phyloP scores from a whole-genome alignment of 2,329 filamentous ascomycete species.

The Nemania bipapillata region DNA sequence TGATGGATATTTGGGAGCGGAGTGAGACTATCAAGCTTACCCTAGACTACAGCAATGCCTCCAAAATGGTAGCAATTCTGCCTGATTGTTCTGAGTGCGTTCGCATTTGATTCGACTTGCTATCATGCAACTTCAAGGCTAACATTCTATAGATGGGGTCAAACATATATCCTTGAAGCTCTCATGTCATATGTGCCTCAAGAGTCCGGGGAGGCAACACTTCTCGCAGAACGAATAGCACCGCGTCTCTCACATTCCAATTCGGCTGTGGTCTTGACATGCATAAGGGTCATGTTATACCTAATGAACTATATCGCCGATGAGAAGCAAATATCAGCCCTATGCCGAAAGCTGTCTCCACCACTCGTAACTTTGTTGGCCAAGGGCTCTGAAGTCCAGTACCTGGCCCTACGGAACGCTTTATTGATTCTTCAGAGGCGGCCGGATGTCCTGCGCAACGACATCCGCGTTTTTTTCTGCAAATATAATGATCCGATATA shows the following conservation, averaged over 20 bases:
- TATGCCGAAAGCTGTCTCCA: slow-evolving; percentile 93
- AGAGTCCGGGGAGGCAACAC: slow-evolving; percentile 84
- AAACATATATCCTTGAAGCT: slow-evolving; percentile 97
- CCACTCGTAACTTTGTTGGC: slow-evolving; percentile 93
- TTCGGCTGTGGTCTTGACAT: slow-evolving; percentile 94
- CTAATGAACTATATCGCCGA: slow-evolving; percentile 98
- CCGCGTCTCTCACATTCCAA: slow-evolving; percentile 98
- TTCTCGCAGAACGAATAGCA: slow-evolving; percentile 91
- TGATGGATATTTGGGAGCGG: slow-evolving; percentile 98
- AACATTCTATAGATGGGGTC: slow-evolving; percentile 78
- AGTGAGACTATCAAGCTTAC: slow-evolving; percentile 98
- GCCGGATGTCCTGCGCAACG: slow-evolving; percentile 92
- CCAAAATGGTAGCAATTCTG: slow-evolving; percentile 96
- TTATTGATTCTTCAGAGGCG: slow-evolving; percentile 91
- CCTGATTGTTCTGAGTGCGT: slow-evolving; percentile 95
- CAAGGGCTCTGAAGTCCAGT: slow-evolving; percentile 98
- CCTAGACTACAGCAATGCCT: slow-evolving; percentile 96
- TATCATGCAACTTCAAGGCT: slow-evolving; percentile 10
- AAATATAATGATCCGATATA: slow-evolving; percentile 99
- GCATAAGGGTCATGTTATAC: slow-evolving; percentile 94
- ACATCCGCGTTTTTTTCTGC: slow-evolving; percentile 99
- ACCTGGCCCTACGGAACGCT: slow-evolving; percentile 91
- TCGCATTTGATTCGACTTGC: not conserved
- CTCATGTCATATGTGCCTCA: slow-evolving; percentile 98
- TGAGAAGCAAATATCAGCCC: slow-evolving; percentile 83